Evolutionary conservation across 257 asterid species (phyloP), one percentile per base, ranked within the genome.

Genomic region (Leonotis leonurus): DNA sequence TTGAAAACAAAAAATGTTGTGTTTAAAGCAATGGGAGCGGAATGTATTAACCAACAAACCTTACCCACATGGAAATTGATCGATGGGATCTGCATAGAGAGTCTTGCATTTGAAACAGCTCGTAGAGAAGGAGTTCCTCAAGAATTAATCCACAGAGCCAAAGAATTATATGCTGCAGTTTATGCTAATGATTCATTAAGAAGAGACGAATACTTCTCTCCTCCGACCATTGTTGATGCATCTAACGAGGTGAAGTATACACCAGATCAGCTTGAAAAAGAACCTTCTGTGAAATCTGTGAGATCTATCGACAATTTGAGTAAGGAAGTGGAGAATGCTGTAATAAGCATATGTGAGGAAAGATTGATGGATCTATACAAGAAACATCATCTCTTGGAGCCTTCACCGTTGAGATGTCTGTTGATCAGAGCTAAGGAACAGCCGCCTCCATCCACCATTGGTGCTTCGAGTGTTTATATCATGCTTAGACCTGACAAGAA

Each of bases 41-140:
- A 87, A 65, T 64, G 56, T 21, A 40, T 79, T 7, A 69, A 85
- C 32, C 83, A 82, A 53, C 82, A 73, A 72, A 87, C 90, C 20
- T 70, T 73, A 48, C 96, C 99, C 43, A 93, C 96, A 3, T 93
- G 97, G 97, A 83, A 82, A 70, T 62, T 89, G 72, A 77, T 80
- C 0, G 96, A 89, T 6, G 99, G 99, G 35, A 71, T 87, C 40
- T 93, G 99, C 78, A 83, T 80, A 80, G 99, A 93, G 76, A 89
- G 96, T 74, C 94, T 93, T 49, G 99, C 99, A 40, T 93, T 89
- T 72, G 97, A 93, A 82, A 93, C 97, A 20, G 99, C 99, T 64
- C 80, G 53, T 60, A 82, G 95, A 54, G 99, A 93, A 75, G 99
- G 99, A 22, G 77, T 89, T 59, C 97, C 97, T 0, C 75, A 70